Percentiles rank a stretch among this genome's conserved stretches.
Conservation (phyloP, 495 filamentous ascomycete genomes). For the Massariosphaeria phaeospora region DNA sequence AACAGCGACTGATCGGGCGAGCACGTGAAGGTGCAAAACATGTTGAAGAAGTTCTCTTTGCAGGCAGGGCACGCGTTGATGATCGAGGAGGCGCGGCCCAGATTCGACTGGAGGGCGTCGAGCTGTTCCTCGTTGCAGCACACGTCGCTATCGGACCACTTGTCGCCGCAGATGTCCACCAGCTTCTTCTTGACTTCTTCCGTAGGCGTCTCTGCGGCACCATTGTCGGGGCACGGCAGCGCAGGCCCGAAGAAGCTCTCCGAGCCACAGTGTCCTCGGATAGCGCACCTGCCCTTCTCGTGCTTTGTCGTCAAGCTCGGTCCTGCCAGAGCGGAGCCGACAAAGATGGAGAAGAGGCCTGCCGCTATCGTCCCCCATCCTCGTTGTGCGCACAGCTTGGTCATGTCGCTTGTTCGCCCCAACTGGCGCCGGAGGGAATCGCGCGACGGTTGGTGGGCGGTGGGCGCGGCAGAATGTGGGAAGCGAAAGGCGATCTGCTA, state of each 20-base stretch:
- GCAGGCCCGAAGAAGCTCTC: constrained; percentile 80
- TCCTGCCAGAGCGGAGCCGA: constrained; percentile 16
- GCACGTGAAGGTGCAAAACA: constrained; percentile 96
- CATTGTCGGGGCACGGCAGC: constrained; percentile 93
- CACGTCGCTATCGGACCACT: constrained; percentile 76
- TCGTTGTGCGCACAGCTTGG: constrained; percentile 6
- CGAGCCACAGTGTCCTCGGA: constrained; percentile 86
- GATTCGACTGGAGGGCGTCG: constrained; percentile 67
- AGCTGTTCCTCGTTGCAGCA: constrained; percentile 87
- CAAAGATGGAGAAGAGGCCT: constrained; percentile 20
- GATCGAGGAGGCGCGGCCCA: constrained; percentile 80
- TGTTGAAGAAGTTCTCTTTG: constrained; percentile 94
- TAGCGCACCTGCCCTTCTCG: constrained; percentile 83
- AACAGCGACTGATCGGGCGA: constrained; percentile 95
- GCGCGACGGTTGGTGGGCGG: background rate
- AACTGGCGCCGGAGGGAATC: background rate
- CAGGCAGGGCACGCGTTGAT: constrained; percentile 93
- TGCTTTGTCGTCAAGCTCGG: constrained; percentile 57
- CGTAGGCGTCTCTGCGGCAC: constrained; percentile 66
- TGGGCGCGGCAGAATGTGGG: background rate
- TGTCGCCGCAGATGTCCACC: constrained; percentile 75
- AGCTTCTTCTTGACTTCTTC: constrained; percentile 65
- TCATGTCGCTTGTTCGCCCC: background rate
- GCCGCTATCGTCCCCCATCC: constrained; percentile 26
- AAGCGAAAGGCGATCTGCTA: background rate